phyloP scores from a whole-genome alignment of 176 grass and related monocot genomes.

The Juncus inflexus region DNA sequence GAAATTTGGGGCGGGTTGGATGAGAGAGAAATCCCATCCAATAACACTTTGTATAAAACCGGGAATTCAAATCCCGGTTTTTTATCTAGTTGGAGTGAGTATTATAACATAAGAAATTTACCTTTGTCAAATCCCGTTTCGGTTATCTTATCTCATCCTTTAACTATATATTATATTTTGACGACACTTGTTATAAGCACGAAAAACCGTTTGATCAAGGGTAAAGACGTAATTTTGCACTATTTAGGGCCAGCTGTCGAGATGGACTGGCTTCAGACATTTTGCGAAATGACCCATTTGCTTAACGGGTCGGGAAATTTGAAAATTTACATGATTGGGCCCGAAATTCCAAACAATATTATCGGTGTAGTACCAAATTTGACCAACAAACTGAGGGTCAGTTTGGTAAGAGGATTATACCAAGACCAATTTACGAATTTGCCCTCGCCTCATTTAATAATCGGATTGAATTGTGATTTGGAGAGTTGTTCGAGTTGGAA shows the following conservation, averaged over 20 bases:
- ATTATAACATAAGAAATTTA: slow-evolving; percentile 39
- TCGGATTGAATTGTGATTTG: slow-evolving; percentile 37
- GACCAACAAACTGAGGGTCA: slow-evolving; percentile 23
- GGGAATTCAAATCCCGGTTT: slow-evolving; percentile 26
- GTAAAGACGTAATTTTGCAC: slow-evolving; percentile 44
- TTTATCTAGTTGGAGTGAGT: slow-evolving; percentile 41
- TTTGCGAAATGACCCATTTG: slow-evolving; percentile 38
- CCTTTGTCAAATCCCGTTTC: slow-evolving; percentile 36
- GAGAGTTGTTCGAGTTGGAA: slow-evolving; percentile 35
- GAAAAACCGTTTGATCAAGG: slow-evolving; percentile 36
- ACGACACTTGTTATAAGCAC: slow-evolving; percentile 32
- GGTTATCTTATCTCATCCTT: slow-evolving; percentile 36
- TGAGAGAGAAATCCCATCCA: slow-evolving; percentile 30
- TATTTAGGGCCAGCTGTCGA: slow-evolving; percentile 42
- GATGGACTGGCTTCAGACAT: slow-evolving; percentile 42
- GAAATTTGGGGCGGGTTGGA: slow-evolving; percentile 30
- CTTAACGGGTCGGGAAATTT: slow-evolving; percentile 37
- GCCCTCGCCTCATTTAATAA: slow-evolving; percentile 34
- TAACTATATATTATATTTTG: slow-evolving; percentile 42
- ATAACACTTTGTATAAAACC: slow-evolving; percentile 29
- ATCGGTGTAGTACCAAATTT: slow-evolving; percentile 25
- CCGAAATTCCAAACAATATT: slow-evolving; percentile 36
- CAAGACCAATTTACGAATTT: slow-evolving; percentile 36
- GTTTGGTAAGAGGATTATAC: slow-evolving; percentile 38
- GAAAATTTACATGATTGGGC: slow-evolving; percentile 40